These are phyloP conservation scores for Didymella pomorum DNA, from an alignment of 2,329 filamentous ascomycete genomes.

Conservation along the genomic window DNA sequence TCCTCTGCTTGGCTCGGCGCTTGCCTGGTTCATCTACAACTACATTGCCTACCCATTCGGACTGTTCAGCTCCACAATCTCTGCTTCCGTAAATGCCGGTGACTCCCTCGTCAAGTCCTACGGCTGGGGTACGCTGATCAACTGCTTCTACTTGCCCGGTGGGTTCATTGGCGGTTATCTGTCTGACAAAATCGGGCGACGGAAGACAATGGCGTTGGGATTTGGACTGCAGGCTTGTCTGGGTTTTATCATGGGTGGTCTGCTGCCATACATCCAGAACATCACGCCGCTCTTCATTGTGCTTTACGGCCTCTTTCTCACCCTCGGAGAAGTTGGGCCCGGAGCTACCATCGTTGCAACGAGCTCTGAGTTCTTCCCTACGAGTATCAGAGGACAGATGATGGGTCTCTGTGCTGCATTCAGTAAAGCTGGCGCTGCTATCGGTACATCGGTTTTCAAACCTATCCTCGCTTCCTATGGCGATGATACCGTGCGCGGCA, in stretches of 20 bases:
- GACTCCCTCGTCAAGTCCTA: conserved; percentile 33
- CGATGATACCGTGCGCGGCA: conserved; percentile 30
- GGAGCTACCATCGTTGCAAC: conserved; percentile 30
- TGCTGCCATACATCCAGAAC: conserved; percentile 39
- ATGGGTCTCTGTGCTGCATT: conserved; percentile 35
- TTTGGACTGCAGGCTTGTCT: conserved; percentile 36
- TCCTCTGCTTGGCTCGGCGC: conserved; percentile 58
- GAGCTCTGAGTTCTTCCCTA: conserved; percentile 37
- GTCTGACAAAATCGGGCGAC: conserved; percentile 35
- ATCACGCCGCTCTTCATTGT: conserved; percentile 42
- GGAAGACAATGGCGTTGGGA: conserved; percentile 36
- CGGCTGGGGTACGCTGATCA: conserved; percentile 32
- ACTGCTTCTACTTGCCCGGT: conserved; percentile 41
- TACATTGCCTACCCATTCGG: conserved; percentile 65
- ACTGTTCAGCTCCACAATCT: conserved; percentile 63
- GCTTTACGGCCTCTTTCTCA: conserved; percentile 40
- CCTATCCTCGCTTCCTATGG: conserved; percentile 37
- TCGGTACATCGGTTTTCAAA: conserved; percentile 35
- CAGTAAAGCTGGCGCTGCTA: conserved; percentile 40
- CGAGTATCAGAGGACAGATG: conserved; percentile 38
- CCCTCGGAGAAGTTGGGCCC: conserved; percentile 37
- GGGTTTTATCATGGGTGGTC: conserved; percentile 38
- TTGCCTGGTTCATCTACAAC: conserved; percentile 64
- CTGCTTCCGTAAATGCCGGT: conserved; percentile 29
- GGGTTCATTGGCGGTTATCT: conserved; percentile 40